phyloP scores from a whole-genome alignment of 2,329 filamentous ascomycete species.

The Apiospora malaysiana region DNA sequence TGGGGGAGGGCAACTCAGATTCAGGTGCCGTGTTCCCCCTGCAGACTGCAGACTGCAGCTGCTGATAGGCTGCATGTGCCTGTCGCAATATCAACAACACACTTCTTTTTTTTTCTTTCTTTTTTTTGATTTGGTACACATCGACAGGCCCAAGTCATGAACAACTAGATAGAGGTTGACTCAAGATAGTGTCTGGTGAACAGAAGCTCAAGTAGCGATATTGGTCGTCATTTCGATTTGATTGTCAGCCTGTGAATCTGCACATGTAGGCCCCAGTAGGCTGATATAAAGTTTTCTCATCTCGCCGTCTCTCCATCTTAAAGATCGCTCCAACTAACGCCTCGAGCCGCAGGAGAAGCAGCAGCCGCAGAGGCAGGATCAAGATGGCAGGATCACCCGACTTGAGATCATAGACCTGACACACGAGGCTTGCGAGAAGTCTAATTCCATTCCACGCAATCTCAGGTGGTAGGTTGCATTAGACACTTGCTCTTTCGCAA shows the following conservation, averaged over 20 bases:
- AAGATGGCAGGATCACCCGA: background rate
- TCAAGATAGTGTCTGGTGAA: background rate
- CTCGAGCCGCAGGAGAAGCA: background rate
- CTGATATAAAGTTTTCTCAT: background rate
- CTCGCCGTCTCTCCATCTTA: background rate
- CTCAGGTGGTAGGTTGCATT: background rate
- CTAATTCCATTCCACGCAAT: background rate
- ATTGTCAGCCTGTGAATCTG: background rate
- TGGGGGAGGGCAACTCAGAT: background rate
- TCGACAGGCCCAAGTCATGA: background rate
- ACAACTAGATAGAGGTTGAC: background rate
- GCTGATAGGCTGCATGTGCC: background rate
- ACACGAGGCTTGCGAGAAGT: background rate
- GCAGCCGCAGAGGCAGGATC: background rate
- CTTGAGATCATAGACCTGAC: background rate
- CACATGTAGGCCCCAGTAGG: background rate
- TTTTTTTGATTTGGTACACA: background rate
- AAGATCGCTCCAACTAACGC: background rate
- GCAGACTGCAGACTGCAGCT: constrained; percentile 1
- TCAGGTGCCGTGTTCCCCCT: background rate
- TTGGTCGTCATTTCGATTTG: background rate
- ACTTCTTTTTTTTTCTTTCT: background rate
- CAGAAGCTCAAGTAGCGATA: background rate
- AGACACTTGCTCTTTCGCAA: background rate
- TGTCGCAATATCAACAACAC: background rate